Base-by-base conservation (phyloP, 2,329 filamentous ascomycete species). In the Dothistroma pini region DNA sequence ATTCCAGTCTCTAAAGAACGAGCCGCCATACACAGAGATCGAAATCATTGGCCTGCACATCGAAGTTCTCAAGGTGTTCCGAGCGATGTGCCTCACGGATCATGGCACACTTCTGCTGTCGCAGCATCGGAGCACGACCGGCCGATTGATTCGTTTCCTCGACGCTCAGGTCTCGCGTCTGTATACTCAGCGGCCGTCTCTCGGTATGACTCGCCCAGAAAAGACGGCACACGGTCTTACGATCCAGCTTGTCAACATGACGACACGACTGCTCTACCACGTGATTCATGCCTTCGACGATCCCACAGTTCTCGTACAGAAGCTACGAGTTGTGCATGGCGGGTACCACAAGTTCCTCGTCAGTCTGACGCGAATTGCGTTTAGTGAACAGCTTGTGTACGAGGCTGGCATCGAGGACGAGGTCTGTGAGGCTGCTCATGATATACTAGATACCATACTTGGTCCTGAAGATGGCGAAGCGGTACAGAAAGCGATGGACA, bases 271-370 rank as follows among this genome's bases (percentile, higher is more conserved):
- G 2, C 76, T 89, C 6, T 83, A 86, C 70, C 80, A 84, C 61
- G 75, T 90, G 16, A 76, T 86, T 14, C 82, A 77, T 1, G 69
- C 69, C 3, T 65, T 92, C 71, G 83, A 89, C 5, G 77, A 83
- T 21, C 76, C 80, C 25, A 80, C 88, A 68, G 75, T 93, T 66
- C 84, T 96, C 64, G 83, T 86, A 54, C 82, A 84, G 54, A 96
- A 93, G 73, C 79, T 96, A 5, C 81, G 83, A 0, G 83, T 84
- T 9, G 84, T 90, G 0, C 82, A 85, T 5, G 90, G 91, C 2
- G 90, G 88, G 0, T 84, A 86, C 56, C 91, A 96, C 70, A 91
- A 92, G 56, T 93, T 96, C 70, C 79, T 96, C 0, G 84, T 97
- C 10, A 86, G 86, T 1, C 78, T 99, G 50, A 92, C 91, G 0